Evolutionary conservation across 2,329 filamentous ascomycete genomes (phyloP), one percentile per base, ranked within the genome.

Genomic region (Penicillium occitanis): DNA sequence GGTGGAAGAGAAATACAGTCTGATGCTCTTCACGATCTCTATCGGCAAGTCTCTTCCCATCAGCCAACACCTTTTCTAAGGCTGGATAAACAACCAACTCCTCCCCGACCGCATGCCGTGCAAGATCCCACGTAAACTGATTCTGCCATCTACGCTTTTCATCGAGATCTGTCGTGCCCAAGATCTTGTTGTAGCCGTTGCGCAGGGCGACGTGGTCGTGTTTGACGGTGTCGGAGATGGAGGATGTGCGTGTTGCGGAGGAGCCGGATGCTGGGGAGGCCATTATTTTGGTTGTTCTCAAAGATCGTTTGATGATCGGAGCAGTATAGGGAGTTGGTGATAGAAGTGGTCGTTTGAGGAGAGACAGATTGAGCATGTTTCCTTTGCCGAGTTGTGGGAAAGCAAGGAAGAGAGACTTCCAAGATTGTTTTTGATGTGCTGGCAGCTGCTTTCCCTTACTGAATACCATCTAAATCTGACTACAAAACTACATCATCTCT

Each of bases 81-180:
- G 82, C 83, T 0, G 85, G 85, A 68, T 86, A 86, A 0, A 87
- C 76, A 13, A 87, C 76, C 61, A 85, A 72, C 68, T 86, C 84
- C 68, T 86, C 82, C 11, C 80, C 82, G 53, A 85, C 77, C 0
- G 81, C 78, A 70, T 86, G 83, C 11, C 83, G 81, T 25, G 83
- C 81, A 0, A 86, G 74, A 66, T 84, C 82, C 83, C 84, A 85
- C 17, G 79, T 81, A 67, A 86, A 83, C 66, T 83, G 79, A 64
- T 86, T 85, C 64, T 82, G 79, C 66, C 76, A 84, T 11, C 80
- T 77, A 10, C 75, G 76, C 63, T 80, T 77, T 42, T 80, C 76
- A 35, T 84, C 82, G 37, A 70, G 69, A 64, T 84, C 78, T n/a
- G 70, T 72, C 4, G 80, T 75, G 46, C 77, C 74, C 65, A 81